These are phyloP conservation scores for Dioscorea cayenensis DNA, from an alignment of 116 monocot genomes.

Conservation along the genomic window DNA sequence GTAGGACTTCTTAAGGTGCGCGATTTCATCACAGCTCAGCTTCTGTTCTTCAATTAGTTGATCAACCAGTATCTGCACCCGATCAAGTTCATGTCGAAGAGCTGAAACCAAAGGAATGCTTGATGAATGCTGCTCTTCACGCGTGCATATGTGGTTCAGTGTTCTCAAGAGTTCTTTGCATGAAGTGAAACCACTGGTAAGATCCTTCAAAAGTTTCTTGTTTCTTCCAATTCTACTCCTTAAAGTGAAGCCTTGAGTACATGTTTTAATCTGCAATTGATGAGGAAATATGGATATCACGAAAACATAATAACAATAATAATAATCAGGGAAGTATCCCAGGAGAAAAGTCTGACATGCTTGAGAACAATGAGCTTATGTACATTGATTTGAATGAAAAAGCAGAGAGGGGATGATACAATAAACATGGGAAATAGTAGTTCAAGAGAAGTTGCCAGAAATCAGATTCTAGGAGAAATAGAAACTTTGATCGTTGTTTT, in stretches of 20 bases:
- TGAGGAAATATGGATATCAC: background rate
- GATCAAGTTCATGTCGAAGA: constrained; percentile 40
- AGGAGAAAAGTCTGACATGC: background rate
- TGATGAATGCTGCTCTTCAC: constrained; percentile 34
- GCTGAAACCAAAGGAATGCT: constrained; percentile 39
- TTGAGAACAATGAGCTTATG: background rate
- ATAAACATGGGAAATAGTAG: too few relatives aligned
- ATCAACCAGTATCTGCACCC: constrained; percentile 24
- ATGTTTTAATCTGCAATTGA: constrained; percentile 27
- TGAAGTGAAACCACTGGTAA: constrained; percentile 34
- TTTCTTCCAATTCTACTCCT: constrained; percentile 15
- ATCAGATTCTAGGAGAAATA: too few relatives aligned
- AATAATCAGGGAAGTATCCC: background rate
- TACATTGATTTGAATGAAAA: too few relatives aligned
- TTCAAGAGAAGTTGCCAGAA: too few relatives aligned
- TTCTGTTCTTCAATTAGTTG: constrained; percentile 38
- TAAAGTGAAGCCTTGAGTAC: constrained; percentile 22
- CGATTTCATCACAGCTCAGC: constrained; percentile 9
- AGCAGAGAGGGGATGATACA: too few relatives aligned
- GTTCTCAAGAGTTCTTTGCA: constrained; percentile 59
- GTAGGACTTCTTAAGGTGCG: constrained; percentile 15
- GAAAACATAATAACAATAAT: background rate
- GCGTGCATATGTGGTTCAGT: constrained; percentile 28
- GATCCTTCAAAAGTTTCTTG: constrained; percentile 41
- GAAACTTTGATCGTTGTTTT: too few relatives aligned